phyloP scores from a whole-genome alignment of 2,329 filamentous ascomycete species.

The Phaeosphaeria sp. region DNA sequence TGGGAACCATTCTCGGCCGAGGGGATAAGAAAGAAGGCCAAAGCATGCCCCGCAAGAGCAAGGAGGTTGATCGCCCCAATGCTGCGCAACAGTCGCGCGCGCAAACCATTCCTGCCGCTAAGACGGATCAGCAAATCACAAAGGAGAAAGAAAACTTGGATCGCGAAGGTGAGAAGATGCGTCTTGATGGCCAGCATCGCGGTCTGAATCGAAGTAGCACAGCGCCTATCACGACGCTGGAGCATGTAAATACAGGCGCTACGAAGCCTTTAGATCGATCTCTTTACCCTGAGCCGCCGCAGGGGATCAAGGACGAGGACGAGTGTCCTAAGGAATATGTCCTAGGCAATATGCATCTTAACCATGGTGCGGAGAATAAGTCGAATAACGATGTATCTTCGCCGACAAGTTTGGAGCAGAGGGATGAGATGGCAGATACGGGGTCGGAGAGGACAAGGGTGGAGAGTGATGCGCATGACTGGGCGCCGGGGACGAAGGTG shows the following conservation, averaged over 20 bases:
- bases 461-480: background rate
- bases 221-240: conserved; percentile 18
- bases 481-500: background rate
- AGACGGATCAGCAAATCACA: conserved; percentile 16
- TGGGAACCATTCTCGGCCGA: conserved; percentile 32
- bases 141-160: conserved; percentile 14
- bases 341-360: background rate
- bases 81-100: conserved; percentile 9
- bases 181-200: conserved; percentile 14
- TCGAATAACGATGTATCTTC: background rate
- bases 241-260: conserved; percentile 6
- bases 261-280: conserved; percentile 7
- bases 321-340: conserved; percentile 7
- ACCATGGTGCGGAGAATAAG: background rate
- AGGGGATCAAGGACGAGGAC: conserved; percentile 6
- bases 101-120: conserved; percentile 12
- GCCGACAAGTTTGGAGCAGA: background rate
- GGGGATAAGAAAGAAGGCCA: conserved; percentile 35
- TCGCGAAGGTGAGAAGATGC: conserved; percentile 16
- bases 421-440: conserved; percentile 13
- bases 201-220: conserved; percentile 25
- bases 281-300: background rate
- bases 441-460: conserved; percentile 17
- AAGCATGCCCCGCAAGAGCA: conserved; percentile 35
- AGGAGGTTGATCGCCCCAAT: conserved; percentile 10